Evolutionary conservation across 2,329 filamentous ascomycete species (phyloP), one percentile per base, ranked within the genome.

Genomic region (Exserohilum turcica): DNA sequence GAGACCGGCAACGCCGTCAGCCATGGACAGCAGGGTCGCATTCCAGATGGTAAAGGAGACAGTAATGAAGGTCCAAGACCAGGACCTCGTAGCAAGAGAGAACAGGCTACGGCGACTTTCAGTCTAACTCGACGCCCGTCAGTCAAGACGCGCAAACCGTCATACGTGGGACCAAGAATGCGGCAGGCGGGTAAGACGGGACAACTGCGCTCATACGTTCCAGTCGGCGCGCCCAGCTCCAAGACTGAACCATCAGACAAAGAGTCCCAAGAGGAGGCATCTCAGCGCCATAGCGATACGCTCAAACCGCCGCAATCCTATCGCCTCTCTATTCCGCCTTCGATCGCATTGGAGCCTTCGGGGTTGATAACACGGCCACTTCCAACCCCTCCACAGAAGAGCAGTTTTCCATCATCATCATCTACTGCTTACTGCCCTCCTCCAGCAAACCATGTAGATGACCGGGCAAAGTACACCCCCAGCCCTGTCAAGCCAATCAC

Each of bases 391-490:
- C 65, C 67, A 18, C 52, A 44, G 13, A 67, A 69, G 48, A 47
- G 29, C 15, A 49, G 58, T 8, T 33, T 54, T 13, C n/a, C 33
- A 3, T 48, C 56, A 7, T 56, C 33, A 3, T 48, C 56, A 7
- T 56, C 60, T 6, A 66, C 61, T 3, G 44, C 49, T 16, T 67
- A 70, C 46, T 52, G 54, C 12, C 64, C 61, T 1, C 61, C 70
- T 43, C 65, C 64, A 19, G 64, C 58, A 35, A 70, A 65, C 42
- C 57, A 62, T 1, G 28, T 64, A 1, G 61, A 67, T 18, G 64
- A 69, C 6, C 72, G 70, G 68, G 48, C 56, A 13, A 47, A 59
- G 27, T 60, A 55, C 29, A 70, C 66, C 5, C 69, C 68, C 2
- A 73, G 70, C 43, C 70, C 68, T 1, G 60, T 65, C 28, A 63